A percentile compares a stretch with the other conserved stretches of the same genome.
Evolutionary conservation across 192 early-diverging fungal genomes (phyloP).

Genomic region (Coemansia sp.): DNA sequence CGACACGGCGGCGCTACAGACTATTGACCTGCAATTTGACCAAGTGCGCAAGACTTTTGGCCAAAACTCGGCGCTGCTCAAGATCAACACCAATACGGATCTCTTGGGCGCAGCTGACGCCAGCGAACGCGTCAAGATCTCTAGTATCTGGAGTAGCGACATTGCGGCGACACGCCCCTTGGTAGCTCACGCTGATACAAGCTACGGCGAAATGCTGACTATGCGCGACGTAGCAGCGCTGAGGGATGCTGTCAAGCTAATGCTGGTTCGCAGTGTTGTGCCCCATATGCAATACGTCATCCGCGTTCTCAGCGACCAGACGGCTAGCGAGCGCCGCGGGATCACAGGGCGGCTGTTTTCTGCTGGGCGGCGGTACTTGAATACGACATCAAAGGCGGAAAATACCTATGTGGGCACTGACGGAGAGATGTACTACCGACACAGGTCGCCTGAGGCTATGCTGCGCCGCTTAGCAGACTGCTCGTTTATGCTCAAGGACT

Average conservation of each 20-base stretch:
- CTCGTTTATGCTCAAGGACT: slow-evolving; percentile 96
- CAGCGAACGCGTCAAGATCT: slow-evolving; percentile 26
- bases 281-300: slow-evolving; percentile 89
- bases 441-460: slow-evolving; percentile 85
- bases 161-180: slow-evolving; percentile 19
- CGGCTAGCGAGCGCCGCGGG: slow-evolving; percentile 81
- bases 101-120: slow-evolving; percentile 8
- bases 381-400: slow-evolving; percentile 42
- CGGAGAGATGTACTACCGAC: slow-evolving; percentile 55
- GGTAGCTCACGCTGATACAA: background rate
- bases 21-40: slow-evolving; percentile 45
- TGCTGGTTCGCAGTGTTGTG: slow-evolving; percentile 74
- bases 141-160: slow-evolving; percentile 35
- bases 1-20: slow-evolving; percentile 29
- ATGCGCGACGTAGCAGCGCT: slow-evolving; percentile 51
- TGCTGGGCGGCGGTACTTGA: slow-evolving; percentile 82
- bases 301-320: slow-evolving; percentile 88
- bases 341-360: slow-evolving; percentile 87
- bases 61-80: slow-evolving; percentile 39
- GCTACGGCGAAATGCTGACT: slow-evolving; percentile 37
- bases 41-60: slow-evolving; percentile 48
- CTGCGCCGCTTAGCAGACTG: slow-evolving; percentile 93
- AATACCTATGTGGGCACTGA: slow-evolving; percentile 19
- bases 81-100: slow-evolving; percentile 42
- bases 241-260: slow-evolving; percentile 53